A percentile compares a stretch with the other conserved stretches of the same genome.
These are phyloP conservation scores for Parafenestella ontariensis DNA, from an alignment of 2,329 filamentous ascomycete species.

Conservation along the genomic window DNA sequence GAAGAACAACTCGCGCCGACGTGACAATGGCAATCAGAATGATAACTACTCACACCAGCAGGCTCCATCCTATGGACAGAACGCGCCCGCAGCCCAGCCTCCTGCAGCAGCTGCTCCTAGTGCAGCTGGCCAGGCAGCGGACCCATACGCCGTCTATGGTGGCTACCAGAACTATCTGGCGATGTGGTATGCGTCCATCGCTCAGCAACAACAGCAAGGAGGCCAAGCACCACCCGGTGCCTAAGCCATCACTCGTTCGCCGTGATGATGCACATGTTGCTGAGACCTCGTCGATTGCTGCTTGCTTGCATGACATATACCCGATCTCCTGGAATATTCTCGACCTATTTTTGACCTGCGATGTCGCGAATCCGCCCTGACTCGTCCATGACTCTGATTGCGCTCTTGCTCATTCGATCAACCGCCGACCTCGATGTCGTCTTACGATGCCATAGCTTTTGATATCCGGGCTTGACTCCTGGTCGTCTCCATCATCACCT, in stretches of 20 bases:
- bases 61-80: constrained; percentile 44
- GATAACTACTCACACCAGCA: constrained; percentile 59
- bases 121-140: constrained; percentile 53
- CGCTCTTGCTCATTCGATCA: constrained; percentile 18
- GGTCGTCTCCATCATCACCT: constrained; percentile 8
- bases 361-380: constrained; percentile 21
- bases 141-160: constrained; percentile 77
- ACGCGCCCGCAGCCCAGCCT: constrained; percentile 38
- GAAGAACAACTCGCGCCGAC: constrained; percentile 54
- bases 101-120: constrained; percentile 45
- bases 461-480: constrained; percentile 2
- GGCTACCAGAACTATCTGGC: constrained; percentile 82
- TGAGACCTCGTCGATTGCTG: constrained; percentile 46
- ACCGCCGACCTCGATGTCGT: constrained; percentile 3
- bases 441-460: constrained; percentile 8
- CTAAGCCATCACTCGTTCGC: constrained; percentile 40
- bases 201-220: constrained; percentile 56
- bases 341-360: constrained; percentile 30
- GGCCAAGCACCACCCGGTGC: constrained; percentile 45
- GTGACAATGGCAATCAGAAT: constrained; percentile 45
- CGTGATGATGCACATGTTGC: constrained; percentile 46
- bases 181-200: constrained; percentile 78
- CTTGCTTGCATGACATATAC: constrained; percentile 44
- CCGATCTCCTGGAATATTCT: constrained; percentile 22
- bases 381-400: constrained; percentile 29